These are phyloP conservation scores for Pisolithus thermaeus DNA, from an alignment of 1,284 basidiomycete species.

Conservation along the genomic window DNA sequence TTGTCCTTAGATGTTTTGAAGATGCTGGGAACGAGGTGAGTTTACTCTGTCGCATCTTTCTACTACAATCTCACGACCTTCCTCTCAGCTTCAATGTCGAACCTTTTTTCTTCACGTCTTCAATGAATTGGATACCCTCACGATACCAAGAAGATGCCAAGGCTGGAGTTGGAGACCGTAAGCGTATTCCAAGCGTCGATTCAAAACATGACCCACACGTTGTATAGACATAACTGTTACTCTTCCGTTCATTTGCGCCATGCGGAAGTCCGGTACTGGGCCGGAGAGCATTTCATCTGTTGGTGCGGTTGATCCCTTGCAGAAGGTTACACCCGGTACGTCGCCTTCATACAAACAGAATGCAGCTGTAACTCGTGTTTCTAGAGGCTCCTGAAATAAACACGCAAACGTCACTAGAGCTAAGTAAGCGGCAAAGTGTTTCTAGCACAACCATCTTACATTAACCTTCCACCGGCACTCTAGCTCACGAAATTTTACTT, in stretches of 20 bases:
- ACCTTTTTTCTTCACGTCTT: slow-evolving; percentile 55
- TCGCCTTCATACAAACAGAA: neutral
- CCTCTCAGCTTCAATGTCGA: slow-evolving; percentile 33
- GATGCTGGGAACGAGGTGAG: slow-evolving; percentile 45
- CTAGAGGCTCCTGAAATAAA: slow-evolving; percentile 36
- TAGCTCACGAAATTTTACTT: slow-evolving; percentile 23
- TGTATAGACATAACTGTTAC: slow-evolving; percentile 43
- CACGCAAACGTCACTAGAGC: slow-evolving; percentile 43
- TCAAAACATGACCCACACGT: neutral
- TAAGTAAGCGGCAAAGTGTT: slow-evolving; percentile 17
- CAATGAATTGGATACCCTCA: slow-evolving; percentile 50
- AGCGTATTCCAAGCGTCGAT: slow-evolving; percentile 13
- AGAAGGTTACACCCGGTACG: slow-evolving; percentile 16
- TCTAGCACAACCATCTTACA: neutral
- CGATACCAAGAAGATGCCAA: slow-evolving; percentile 43
- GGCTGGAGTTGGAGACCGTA: slow-evolving; percentile 39
- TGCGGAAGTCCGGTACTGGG: slow-evolving; percentile 22
- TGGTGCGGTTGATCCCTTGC: neutral
- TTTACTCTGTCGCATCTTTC: neutral
- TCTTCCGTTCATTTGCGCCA: slow-evolving; percentile 40
- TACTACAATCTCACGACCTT: slow-evolving; percentile 2
- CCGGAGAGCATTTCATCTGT: slow-evolving; percentile 3
- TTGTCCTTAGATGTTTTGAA: slow-evolving; percentile 39
- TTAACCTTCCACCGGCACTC: neutral
- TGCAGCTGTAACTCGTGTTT: neutral